Evolutionary conservation across 345 rosid species (phyloP), one percentile per base, ranked within the genome.

Genomic region (Orychophragmus violaceus): DNA sequence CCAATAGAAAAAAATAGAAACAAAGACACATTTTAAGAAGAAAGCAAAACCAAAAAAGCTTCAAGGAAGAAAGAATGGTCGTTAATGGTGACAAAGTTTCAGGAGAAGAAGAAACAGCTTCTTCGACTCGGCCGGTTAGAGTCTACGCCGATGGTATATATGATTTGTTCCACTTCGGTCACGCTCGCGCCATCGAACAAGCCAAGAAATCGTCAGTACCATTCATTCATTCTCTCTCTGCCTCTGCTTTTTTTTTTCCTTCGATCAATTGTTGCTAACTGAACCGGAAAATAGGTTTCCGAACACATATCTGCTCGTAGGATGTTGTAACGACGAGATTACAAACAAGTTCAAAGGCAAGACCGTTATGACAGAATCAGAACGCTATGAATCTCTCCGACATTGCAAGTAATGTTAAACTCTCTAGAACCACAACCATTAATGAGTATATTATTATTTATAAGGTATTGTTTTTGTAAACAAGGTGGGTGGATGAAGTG

Each of bases 401-500:
- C 86, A 84, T 68, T 86, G 89, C 87, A 84, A 74, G 91, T 83
- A 48, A 61, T 28, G 74, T 67, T 12, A 5, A 44, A 32, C 18
- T 13, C 45, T 12, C 4, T n/a, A 39, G 17, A 37, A 2, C 2
- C 8, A 35, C 44, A 36, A 41, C 21, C 2, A 8, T 18, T n/a
- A 17, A 19, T 18, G 50, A 18, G 24, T 45, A 3, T 45, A 44
- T 16, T 6, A 35, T 17, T 45, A 46, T 39, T 39, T 19, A 19
- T 24, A 6, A 23, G 55, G 30, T 19, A 10, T 2, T 49, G n/a
- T 17, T 52, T 28, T 9, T 62, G 8, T 22, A 42, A 67, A 46
- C 68, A 60, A 87, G 89, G 72, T 87, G 89, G 87, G 89, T 84
- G n/a, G 89, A 87, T 64, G 92, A 87, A 78, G 92, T 87, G 21